phyloP scores from a whole-genome alignment of 305 asterid genomes.

The Stenogyne calaminthoides region DNA sequence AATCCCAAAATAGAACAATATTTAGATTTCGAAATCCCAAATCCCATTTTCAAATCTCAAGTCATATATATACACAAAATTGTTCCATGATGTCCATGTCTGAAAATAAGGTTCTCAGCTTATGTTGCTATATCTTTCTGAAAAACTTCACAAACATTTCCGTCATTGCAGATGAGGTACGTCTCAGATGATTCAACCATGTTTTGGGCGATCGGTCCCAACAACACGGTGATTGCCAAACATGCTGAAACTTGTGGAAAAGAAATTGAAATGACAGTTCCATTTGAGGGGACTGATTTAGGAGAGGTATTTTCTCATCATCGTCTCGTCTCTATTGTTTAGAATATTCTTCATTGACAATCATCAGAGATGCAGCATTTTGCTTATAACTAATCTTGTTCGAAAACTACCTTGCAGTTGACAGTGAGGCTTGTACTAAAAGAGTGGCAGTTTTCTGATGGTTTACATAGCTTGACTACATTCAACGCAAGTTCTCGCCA shows the following conservation, averaged over 20 bases:
- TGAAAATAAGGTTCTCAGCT: not conserved
- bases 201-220: constrained; percentile 89
- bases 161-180: constrained; percentile 66
- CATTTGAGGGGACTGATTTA: constrained; percentile 76
- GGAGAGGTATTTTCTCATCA: constrained; percentile 70
- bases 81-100: too few species aligned
- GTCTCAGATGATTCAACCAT: constrained; percentile 87
- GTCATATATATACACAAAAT: too few species aligned
- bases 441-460: constrained; percentile 98
- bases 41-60: too few species aligned
- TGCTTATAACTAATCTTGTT: constrained; percentile 14
- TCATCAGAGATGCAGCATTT: not conserved
- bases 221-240: constrained; percentile 64
- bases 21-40: too few species aligned
- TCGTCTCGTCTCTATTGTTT: not conserved
- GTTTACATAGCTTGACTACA: constrained; percentile 60
- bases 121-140: not conserved
- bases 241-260: constrained; percentile 75
- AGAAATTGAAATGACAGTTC: constrained; percentile 89
- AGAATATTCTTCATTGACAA: not conserved
- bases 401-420: constrained; percentile 60
- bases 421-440: constrained; percentile 77
- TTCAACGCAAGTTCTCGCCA: constrained; percentile 48
- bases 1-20: too few species aligned
- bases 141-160: constrained; percentile 7